phyloP scores from a whole-genome alignment of 495 filamentous ascomycete genomes.

The Cenococcum geophilum region DNA sequence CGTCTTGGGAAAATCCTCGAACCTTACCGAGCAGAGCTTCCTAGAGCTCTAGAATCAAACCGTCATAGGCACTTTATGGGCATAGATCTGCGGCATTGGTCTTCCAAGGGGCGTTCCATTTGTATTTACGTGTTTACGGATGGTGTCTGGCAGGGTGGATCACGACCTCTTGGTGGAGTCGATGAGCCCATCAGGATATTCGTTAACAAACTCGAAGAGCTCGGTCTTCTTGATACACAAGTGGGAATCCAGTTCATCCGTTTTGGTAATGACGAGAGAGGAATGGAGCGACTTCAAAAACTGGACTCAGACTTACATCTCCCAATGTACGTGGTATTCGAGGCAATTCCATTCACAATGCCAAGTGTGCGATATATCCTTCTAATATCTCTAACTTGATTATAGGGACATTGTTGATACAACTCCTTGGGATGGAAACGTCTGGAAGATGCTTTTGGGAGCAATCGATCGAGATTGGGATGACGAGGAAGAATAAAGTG shows the following conservation, averaged over 20 bases:
- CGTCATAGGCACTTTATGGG: too few species aligned
- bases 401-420: too few species aligned
- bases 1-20: too few species aligned
- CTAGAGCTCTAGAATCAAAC: too few species aligned
- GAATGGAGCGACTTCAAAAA: conserved; percentile 30
- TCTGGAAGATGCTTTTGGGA: conserved; percentile 4
- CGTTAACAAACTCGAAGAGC: conserved; percentile 25
- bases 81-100: not conserved
- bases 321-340: not conserved
- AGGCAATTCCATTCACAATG: too few species aligned
- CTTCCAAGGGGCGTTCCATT: conserved; percentile 4
- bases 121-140: conserved; percentile 43
- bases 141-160: conserved; percentile 36
- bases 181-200: conserved; percentile 29
- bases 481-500: too few species aligned
- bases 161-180: conserved; percentile 7
- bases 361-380: too few species aligned
- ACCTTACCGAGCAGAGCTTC: too few species aligned
- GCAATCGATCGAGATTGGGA: not conserved
- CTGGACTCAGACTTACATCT: conserved; percentile 25
- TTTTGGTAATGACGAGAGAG: conserved; percentile 37
- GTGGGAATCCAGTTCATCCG: conserved; percentile 43
- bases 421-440: not conserved
- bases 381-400: too few species aligned
- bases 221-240: conserved; percentile 20